Conservation (phyloP, 2,329 filamentous ascomycete species). For the Talaromyces sp. region DNA sequence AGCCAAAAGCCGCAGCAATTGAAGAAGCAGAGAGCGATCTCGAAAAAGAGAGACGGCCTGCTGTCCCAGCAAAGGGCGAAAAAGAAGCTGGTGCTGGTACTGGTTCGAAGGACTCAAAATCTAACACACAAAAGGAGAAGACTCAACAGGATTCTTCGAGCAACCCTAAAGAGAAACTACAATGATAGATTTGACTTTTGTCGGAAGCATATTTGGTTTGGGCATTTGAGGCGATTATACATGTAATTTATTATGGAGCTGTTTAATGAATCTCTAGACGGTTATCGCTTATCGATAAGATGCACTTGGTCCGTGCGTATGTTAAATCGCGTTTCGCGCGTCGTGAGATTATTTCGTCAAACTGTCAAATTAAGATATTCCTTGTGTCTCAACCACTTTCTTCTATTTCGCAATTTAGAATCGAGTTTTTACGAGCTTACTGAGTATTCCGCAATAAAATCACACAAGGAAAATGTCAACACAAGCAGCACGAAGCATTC, state of each 20-base stretch:
- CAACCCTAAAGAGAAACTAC: not conserved
- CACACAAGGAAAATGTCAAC: slow-evolving; percentile 34
- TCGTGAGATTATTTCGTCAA: not conserved
- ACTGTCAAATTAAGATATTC: not conserved
- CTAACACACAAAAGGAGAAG: not conserved
- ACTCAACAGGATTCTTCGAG: not conserved
- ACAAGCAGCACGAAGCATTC: slow-evolving; percentile 34
- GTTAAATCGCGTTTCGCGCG: slow-evolving; percentile 21
- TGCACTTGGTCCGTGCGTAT: slow-evolving; percentile 30
- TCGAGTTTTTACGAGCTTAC: too few species aligned
- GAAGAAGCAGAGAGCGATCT: not conserved
- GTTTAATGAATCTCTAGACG: not conserved
- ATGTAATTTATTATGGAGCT: not conserved
- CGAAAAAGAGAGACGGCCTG: not conserved
- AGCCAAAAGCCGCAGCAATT: not conserved
- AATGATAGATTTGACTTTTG: slow-evolving; percentile 7
- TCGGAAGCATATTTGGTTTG: not conserved
- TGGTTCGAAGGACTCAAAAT: not conserved
- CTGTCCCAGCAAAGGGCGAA: slow-evolving; percentile 1
- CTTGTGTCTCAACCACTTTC: not conserved
- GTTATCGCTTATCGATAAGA: slow-evolving; percentile 26
- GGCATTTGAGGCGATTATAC: not conserved
- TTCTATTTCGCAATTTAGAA: not conserved
- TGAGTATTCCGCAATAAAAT: too few species aligned
- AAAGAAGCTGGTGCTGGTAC: not conserved